Base-by-base conservation (phyloP, 148 eudicot genomes). In the Dysphania ambrosioides region DNA sequence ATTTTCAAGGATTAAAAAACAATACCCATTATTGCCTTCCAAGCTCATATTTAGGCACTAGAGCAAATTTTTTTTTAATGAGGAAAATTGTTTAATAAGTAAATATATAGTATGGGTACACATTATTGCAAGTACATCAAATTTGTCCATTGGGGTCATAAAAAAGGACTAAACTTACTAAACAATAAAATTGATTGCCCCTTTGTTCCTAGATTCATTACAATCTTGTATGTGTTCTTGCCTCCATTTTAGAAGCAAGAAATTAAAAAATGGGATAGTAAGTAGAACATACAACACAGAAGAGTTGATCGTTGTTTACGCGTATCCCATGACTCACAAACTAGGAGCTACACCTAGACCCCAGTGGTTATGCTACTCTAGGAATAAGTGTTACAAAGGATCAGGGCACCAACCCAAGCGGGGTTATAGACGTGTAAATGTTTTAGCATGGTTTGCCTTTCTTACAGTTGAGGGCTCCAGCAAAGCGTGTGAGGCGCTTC, bases 391-490 rank as follows among this genome's bases (percentile, higher is more conserved):
- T n/a, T n/a, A n/a, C n/a, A n/a, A n/a, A n/a, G n/a, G n/a, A n/a
- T n/a, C n/a, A n/a, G n/a, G n/a, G n/a, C n/a, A n/a, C n/a, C n/a
- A n/a, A n/a, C n/a, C n/a, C n/a, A n/a, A n/a, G n/a, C n/a, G n/a
- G n/a, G n/a, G n/a, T n/a, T n/a, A n/a, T n/a, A n/a, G n/a, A n/a
- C n/a, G n/a, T n/a, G n/a, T n/a, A n/a, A n/a, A n/a, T n/a, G 41
- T 8, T 24, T 10, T 74, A 86, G 70, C 89, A 86, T 56, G 75
- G 64, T 8, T 38, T 18, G 16, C 72, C 78, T 34, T 35, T 32
- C 12, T 23, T 49, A 74, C 90, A 87, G 24, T 68, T 72, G 6
- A 87, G 83, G 71, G 83, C 70, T 62, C 90, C 88, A 4, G 85
- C 6, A 64, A 83, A 85, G 21, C 78, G 83, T 3, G 90, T 85